These are phyloP conservation scores for Trametes cinnabarina DNA, from an alignment of 768 basidiomycete species.

Conservation along the genomic window DNA sequence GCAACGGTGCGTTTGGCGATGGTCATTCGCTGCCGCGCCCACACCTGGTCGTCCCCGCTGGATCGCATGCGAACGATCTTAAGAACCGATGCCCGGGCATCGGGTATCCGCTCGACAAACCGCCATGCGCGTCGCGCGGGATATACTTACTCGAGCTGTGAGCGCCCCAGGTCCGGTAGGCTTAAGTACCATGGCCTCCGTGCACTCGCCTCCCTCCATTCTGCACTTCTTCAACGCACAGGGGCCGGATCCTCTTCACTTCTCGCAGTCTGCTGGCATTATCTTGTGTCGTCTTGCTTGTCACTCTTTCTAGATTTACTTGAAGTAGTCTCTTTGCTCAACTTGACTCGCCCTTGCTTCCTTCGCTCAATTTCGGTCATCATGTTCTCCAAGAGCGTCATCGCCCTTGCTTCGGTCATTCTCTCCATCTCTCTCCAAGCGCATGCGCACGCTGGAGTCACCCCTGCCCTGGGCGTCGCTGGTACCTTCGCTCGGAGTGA, in stretches of 20 bases:
- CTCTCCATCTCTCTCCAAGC: constrained; percentile 37
- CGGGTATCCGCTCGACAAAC: not conserved
- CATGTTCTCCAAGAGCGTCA: constrained; percentile 29
- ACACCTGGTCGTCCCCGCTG: not conserved
- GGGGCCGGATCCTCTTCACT: constrained; percentile 18
- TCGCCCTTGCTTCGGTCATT: constrained; percentile 31
- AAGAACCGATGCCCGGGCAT: not conserved
- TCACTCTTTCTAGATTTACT: not conserved
- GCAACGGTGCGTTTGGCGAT: not conserved
- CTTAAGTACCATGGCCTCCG: not conserved
- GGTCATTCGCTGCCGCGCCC: not conserved
- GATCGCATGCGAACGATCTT: no score
- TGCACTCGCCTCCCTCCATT: not conserved
- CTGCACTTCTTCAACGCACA: constrained; percentile 10
- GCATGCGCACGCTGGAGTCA: constrained; percentile 41
- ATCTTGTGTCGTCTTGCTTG: not conserved
- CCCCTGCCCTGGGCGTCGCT: constrained; percentile 40
- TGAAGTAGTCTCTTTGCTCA: not conserved
- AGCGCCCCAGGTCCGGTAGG: no score
- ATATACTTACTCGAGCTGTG: no score
- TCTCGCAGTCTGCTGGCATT: constrained; percentile 2
- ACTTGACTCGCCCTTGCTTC: not conserved
- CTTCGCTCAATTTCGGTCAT: not conserved
- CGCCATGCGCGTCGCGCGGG: no score
- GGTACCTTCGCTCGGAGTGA: constrained; percentile 27